Evolutionary conservation across 768 basidiomycete genomes (phyloP), one percentile per base, ranked within the genome.

Genomic region (Lactarius quietus): DNA sequence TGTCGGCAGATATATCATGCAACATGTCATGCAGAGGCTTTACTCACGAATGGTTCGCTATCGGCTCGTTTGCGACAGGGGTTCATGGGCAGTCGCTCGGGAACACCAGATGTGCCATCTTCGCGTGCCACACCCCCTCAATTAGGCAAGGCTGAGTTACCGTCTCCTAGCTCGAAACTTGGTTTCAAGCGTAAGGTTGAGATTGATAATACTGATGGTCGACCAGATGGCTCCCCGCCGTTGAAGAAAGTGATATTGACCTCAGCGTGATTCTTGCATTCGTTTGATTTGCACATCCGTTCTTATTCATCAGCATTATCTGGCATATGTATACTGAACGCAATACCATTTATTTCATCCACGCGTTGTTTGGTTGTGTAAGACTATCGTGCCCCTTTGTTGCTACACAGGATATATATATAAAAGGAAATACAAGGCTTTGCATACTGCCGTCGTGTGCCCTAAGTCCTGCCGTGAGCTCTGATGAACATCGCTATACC

Each of bases 21-120:
- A 55, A 96, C 94, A 20, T 97, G 95, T 76, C 90, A 92, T 77
- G 90, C 91, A 29, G 94, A 96, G 74, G 89, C 89, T 41, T 74
- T 83, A 43, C 61, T 29, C 48, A 64, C 57, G n/a, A 62, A 84
- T 59, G 87, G 81, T 69, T 88, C 76, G 70, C 78, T 92, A 59
- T 89, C 86, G 59, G 83, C 84, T 9, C 84, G 87, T 55, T 75
- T 93, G 71, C 86, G 87, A 76, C 87, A 90, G 72, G 74, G 79
- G 54, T 75, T 76, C 64, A 77, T 77, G 71, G 70, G 84, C 65
- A 92, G 90, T 78, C 87, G 92, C 68, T 87, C 88, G 70, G 82
- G 82, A 71, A 93, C 92, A 23, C 92, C 92, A 74, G 91, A 93
- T 74, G 78, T 75, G 17, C 69, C 70, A 66, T 70, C 73, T 57